Conservation (phyloP, 805 yeast species). For the Wickerhamiella shivajii region DNA sequence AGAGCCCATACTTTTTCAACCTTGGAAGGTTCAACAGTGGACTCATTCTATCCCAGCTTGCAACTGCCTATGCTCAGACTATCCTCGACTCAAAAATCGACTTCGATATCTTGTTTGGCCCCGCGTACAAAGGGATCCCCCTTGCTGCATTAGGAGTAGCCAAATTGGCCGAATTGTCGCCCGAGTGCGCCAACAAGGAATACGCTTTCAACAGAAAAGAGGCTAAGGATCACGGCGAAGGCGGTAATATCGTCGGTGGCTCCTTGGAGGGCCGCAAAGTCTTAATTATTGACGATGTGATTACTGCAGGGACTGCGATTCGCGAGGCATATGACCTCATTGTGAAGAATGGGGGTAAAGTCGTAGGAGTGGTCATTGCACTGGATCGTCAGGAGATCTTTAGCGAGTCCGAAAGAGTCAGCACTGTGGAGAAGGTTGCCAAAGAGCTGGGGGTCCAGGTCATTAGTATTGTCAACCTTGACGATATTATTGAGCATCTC, state of each 20-base stretch:
- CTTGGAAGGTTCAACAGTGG: slow-evolving; percentile 83
- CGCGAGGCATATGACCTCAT: slow-evolving; percentile 84
- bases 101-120: slow-evolving; percentile 88
- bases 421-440: slow-evolving; percentile 74
- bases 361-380: slow-evolving; percentile 78
- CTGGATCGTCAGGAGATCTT: slow-evolving; percentile 87
- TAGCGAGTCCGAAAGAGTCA: slow-evolving; percentile 45
- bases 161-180: slow-evolving; percentile 76
- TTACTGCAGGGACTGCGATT: slow-evolving; percentile 98
- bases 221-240: slow-evolving; percentile 94
- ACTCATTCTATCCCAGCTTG: slow-evolving; percentile 59
- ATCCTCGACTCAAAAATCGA: slow-evolving; percentile 68
- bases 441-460: slow-evolving; percentile 69
- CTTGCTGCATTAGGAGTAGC: slow-evolving; percentile 86
- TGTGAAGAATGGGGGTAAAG: slow-evolving; percentile 47
- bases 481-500: slow-evolving; percentile 56
- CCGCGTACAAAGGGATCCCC: slow-evolving; percentile 96
- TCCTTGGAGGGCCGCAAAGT: slow-evolving; percentile 55
- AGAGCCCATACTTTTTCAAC: slow-evolving; percentile 93
- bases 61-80: slow-evolving; percentile 78
- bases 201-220: slow-evolving; percentile 89
- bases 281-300: slow-evolving; percentile 87
- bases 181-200: slow-evolving; percentile 49
- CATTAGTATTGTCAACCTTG: slow-evolving; percentile 58
- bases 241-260: slow-evolving; percentile 87